Base-by-base conservation (phyloP, 2,329 filamentous ascomycete species). In the Tolypocladium tropicale region DNA sequence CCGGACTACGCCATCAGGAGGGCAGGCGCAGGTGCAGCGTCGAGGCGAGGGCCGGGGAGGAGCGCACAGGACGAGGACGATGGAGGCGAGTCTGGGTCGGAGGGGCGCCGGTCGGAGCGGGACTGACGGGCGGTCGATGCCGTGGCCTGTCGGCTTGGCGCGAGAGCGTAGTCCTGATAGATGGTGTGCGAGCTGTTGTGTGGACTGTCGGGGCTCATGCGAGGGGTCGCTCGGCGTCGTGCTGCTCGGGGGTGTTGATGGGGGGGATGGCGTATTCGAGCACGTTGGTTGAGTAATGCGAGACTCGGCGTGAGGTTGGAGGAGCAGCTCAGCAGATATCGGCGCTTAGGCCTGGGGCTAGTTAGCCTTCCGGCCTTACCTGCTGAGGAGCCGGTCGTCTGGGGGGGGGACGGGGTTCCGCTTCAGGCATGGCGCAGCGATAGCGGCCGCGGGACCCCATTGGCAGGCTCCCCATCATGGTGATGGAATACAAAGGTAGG, bases 1-100 rank as follows among this genome's bases (percentile, higher is more conserved):
- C 71, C 70, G 65, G 78, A 81, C 81, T 83, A 84, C 81, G 81
- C 81, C 81, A 84, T 84, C 72, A 76, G 79, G 75, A 78, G 74
- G 71, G 72, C 67, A 69, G 67, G 68, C 67, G 66, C 64, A 64
- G 65, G 59, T 57, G 62, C 58, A 49, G 61, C 58, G 59, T 56
- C 51, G 56, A 55, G 52, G 56, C 59, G 56, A 58, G 57, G 58
- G 53, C 56, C 41, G 53, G 34, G 46, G 49, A 33, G 51, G 53
- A 52, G 56, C 46, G 52, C 49, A 53, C 50, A 59, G 55, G 56
- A 49, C 53, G 58, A 53, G n/a, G n/a, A n/a, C n/a, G n/a, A n/a
- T n/a, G n/a, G n/a, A n/a, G 59, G 55, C 55, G 54, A 50, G 33
- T 36, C 16, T 23, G 21, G 16, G 6, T 32, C 28, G 37, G 52